Evolutionary conservation across 2,329 filamentous ascomycete species (phyloP).

Genomic region (Aureobasidium lini): DNA sequence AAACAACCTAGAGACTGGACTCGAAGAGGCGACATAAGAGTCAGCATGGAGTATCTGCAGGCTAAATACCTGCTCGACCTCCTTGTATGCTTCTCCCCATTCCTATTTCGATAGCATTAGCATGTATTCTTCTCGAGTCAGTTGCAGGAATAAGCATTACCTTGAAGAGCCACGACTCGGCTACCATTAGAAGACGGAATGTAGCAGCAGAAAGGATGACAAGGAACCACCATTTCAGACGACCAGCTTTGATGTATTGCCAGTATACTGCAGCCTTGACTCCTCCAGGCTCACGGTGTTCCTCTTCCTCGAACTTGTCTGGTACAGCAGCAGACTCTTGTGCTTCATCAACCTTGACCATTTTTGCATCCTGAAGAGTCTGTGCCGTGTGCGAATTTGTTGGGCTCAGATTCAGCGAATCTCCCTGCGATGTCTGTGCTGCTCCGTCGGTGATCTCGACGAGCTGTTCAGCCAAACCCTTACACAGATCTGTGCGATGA

Average conservation of each 20-base stretch:
- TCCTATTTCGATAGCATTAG: conserved; percentile 28
- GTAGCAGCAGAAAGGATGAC: conserved; percentile 56
- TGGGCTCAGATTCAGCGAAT: conserved; percentile 17
- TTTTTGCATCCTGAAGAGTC: conserved; percentile 22
- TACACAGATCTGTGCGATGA: conserved; percentile 63
- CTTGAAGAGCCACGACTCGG: conserved; percentile 74
- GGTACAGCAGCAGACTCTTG: conserved; percentile 49
- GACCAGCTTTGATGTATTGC: conserved; percentile 77
- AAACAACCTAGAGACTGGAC: conserved; percentile 26
- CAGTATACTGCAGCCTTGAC: conserved; percentile 73
- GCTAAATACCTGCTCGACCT: conserved; percentile 16
- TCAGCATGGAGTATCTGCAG: neutral
- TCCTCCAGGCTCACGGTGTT: conserved; percentile 64
- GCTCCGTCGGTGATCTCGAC: conserved; percentile 60
- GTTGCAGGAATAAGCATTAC: neutral
- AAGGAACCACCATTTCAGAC: conserved; percentile 62
- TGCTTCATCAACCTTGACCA: conserved; percentile 29
- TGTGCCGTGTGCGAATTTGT: conserved; percentile 14
- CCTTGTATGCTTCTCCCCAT: conserved; percentile 71
- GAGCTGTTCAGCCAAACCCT: conserved; percentile 64
- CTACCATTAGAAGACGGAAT: conserved; percentile 58
- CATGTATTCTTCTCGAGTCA: no score
- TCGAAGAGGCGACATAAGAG: neutral
- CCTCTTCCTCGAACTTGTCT: conserved; percentile 73
- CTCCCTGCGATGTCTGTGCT: conserved; percentile 30